Base-by-base conservation (phyloP, 225 moss, liverwort and hornwort genomes). In the Physcomitrellopsis africana region DNA sequence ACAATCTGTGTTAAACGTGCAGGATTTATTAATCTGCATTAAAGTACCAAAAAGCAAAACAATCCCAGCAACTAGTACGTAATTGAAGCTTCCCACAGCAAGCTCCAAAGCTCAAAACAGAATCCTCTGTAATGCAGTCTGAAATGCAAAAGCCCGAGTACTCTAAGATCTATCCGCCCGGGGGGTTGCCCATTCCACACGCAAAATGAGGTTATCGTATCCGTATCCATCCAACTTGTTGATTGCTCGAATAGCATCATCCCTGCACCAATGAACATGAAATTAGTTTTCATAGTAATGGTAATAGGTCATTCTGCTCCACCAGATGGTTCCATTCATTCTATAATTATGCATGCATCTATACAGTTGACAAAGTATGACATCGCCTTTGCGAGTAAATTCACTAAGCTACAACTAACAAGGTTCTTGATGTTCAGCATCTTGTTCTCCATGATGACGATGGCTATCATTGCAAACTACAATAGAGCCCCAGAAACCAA, bases 121-220 rank as follows among this genome's bases (percentile, higher is more conserved):
- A 75, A 72, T 43, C 65, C 43, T 48, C 75, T 75, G 44, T 16
- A 69, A 10, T 60, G 22, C 24, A 11, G 58, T 52, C 45, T 14
- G 3, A 59, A 60, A 65, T 60, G 69, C 69, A 65, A 57, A 69
- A 74, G 32, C 64, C 70, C 74, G 29, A 51, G 63, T 67, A 72
- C 58, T 63, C 84, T 87, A 84, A 12, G 90, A 85, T 83, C 96
- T 89, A 69, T 93, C 96, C 51, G 91, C 92, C 65, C 96, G 84
- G 0, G 96, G 96, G 55, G 96, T 96, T 16, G 96, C 96, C 96
- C 96, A 96, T 65, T 96, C 96, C 80, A 96, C 96, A 49, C 96
- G 93, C 68, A 96, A 83, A 86, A 96, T 96, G 29, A 96, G 90
- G 82, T 96, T 96, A 56, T 96, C 96, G 10, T 96, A 93, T 60